Evolutionary conservation across 2,329 filamentous ascomycete genomes (phyloP).

Genomic region (Zymoseptoria ardabiliae): DNA sequence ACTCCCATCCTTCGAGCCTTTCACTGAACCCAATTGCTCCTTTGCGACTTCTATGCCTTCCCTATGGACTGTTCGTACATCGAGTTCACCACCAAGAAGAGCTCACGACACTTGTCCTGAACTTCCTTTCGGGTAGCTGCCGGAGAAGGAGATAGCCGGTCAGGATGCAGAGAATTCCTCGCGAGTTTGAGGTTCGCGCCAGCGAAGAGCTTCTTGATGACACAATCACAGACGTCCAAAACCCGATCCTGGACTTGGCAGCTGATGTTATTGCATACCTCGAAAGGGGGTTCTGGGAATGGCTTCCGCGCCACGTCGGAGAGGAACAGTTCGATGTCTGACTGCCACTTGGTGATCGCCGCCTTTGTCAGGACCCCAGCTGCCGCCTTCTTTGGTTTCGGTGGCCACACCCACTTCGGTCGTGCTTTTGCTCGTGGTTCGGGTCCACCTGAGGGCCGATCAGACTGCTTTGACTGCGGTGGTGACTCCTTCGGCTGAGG

Average conservation of each 20-base stretch:
- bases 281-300: constrained; percentile 27
- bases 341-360: neutral
- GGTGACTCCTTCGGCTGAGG: neutral
- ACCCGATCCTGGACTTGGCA: neutral
- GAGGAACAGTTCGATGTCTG: neutral
- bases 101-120: too few relatives aligned
- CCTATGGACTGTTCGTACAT: too few relatives aligned
- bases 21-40: too few relatives aligned
- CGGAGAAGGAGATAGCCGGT: too few relatives aligned
- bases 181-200: too few relatives aligned
- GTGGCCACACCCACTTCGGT: neutral
- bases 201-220: too few relatives aligned
- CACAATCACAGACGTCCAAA: too few relatives aligned
- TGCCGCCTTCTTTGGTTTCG: neutral
- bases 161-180: too few relatives aligned
- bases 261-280: constrained; percentile 28
- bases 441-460: neutral
- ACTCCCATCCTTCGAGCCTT: too few relatives aligned
- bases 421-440: neutral
- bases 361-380: neutral
- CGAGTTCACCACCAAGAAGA: too few relatives aligned
- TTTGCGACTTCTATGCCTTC: too few relatives aligned
- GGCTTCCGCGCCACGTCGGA: constrained; percentile 18
- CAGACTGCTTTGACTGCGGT: neutral
- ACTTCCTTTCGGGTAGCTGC: too few relatives aligned